Evolutionary conservation across 805 yeast species (phyloP), one percentile per base, ranked within the genome.

Genomic region (Debaryomyces tyrocola): DNA sequence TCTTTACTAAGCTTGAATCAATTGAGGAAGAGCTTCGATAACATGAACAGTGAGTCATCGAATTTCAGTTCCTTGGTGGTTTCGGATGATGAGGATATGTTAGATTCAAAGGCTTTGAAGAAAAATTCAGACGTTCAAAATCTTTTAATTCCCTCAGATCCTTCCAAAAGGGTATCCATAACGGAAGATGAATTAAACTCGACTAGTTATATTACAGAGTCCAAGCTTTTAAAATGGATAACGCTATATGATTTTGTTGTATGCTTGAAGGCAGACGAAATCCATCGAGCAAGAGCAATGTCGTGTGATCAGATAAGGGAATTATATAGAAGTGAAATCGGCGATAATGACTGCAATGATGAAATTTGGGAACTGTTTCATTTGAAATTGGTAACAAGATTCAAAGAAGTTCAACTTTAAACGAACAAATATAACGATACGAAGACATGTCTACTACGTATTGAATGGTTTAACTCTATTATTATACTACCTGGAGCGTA

Each of bases 161-260:
- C 47, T 3, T 60, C 68, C 1, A 59, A 59, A n/a, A 48, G 54
- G 8, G 44, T 68, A 0, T 50, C 52, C 0, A 37, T 48, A 4
- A 41, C 43, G 9, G 34, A 38, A 11, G 33, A 15, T 18, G 38
- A 47, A 20, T 35, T 40, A 6, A 33, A 43, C 6, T 43, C 45
- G 38, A 21, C 31, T 7, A 40, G 46, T 11, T 14, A 64, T 4
- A 55, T 66, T 4, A 55, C 58, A 31, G 81, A 77, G 48, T 40
- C 65, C 3, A 60, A 62, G n/a, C 52, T 75, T 5, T 51, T 73
- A 7, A 58, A 63, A 48, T 54, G 65, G 47, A 58, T 71, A 2
- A 61, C 73, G 0, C 37, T 65, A 28, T 74, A 64, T 52, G 77
- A 73, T 37, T 67, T 20, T 34, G 24, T 47, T 18, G 35, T 44